Conservation (phyloP, 768 basidiomycete species). For the Dacryopinax spathularia region DNA sequence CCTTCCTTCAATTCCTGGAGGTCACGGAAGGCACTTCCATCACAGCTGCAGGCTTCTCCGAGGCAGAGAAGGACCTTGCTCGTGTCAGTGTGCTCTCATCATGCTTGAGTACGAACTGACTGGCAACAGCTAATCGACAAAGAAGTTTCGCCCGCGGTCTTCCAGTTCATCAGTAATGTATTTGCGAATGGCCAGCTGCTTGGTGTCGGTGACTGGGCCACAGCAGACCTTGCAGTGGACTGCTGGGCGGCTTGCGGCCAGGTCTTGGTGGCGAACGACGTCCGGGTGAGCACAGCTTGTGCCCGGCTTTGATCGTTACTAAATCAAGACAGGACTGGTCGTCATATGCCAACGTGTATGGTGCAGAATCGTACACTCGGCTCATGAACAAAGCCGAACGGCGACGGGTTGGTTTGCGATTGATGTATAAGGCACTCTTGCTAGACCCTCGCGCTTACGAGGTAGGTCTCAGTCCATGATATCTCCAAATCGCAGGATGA, state of each 20-base stretch:
- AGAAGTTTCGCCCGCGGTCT: conserved; percentile 40
- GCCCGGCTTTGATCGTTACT: background rate
- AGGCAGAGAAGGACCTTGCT: conserved; percentile 38
- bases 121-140: conserved; percentile 34
- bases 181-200: conserved; percentile 22
- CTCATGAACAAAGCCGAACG: conserved; percentile 38
- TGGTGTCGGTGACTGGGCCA: conserved; percentile 15
- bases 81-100: conserved; percentile 28
- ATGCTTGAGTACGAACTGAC: conserved; percentile 4
- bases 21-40: too few species aligned
- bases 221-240: conserved; percentile 46
- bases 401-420: conserved; percentile 46
- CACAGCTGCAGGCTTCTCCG: too few species aligned
- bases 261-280: conserved; percentile 40
- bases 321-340: conserved; percentile 41
- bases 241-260: conserved; percentile 62
- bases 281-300: conserved; percentile 24
- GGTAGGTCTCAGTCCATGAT: conserved; percentile 27
- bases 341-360: conserved; percentile 37
- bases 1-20: conserved; percentile 40
- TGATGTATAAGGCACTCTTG: conserved; percentile 42
- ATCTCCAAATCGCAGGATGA: background rate
- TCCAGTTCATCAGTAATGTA: conserved; percentile 38
- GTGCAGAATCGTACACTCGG: conserved; percentile 41
- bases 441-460: conserved; percentile 47